Evolutionary conservation across 192 early-diverging fungal species (phyloP).

Genomic region (Podila verticillata): DNA sequence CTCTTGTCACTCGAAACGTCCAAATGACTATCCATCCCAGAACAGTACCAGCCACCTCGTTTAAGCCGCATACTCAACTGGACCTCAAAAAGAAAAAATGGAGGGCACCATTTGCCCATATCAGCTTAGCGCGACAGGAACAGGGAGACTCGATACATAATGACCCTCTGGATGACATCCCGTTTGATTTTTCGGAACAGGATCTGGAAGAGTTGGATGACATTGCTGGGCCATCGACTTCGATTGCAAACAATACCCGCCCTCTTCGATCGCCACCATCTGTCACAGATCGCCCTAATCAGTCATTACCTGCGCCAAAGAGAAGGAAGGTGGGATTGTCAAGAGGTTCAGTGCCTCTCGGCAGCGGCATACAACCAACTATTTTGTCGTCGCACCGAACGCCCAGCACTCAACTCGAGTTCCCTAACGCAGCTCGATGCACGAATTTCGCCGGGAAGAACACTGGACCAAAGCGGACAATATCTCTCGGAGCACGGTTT

Average conservation of each 20-base stretch:
- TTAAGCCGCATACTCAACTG: not conserved
- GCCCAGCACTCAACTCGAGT: constrained; percentile 42
- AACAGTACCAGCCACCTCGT: not conserved
- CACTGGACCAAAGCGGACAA: constrained; percentile 40
- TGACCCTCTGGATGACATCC: not conserved
- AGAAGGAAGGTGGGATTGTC: constrained; percentile 38
- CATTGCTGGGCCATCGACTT: not conserved
- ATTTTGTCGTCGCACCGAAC: constrained; percentile 16
- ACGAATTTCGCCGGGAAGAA: constrained; percentile 45
- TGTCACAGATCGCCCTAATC: not conserved
- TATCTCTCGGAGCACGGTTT: constrained; percentile 48
- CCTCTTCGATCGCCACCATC: not conserved
- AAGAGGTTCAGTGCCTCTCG: constrained; percentile 3
- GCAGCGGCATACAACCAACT: not conserved
- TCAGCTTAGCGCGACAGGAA: no score
- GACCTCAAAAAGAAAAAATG: constrained; percentile 32
- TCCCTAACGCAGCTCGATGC: constrained; percentile 48
- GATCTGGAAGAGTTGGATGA: not conserved
- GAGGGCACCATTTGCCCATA: constrained; percentile 17
- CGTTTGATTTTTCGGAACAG: constrained; percentile 5
- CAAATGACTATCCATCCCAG: not conserved
- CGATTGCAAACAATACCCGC: not conserved
- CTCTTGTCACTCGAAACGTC: not conserved
- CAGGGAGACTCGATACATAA: not conserved
- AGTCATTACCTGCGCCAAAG: constrained; percentile 8